These are phyloP conservation scores for Hippophae tibetana DNA, from an alignment of 306 rosid genomes.

Conservation along the genomic window DNA sequence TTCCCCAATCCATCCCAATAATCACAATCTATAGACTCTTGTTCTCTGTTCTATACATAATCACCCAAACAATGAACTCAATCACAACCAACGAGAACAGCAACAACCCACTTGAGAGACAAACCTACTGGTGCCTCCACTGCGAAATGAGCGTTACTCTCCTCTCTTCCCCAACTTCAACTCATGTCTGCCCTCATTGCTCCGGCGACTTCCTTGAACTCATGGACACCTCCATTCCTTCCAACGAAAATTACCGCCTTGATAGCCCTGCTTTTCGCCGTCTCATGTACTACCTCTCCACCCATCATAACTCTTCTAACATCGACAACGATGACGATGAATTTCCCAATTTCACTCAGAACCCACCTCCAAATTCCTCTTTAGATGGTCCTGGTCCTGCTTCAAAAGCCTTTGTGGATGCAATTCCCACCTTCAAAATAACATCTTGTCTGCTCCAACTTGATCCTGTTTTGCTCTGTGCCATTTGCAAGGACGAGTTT, in stretches of 20 bases:
- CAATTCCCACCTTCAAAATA: slow-evolving; percentile 27
- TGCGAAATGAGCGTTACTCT: slow-evolving; percentile 83
- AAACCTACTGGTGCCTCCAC: slow-evolving; percentile 85
- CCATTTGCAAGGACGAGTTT: slow-evolving; percentile 60
- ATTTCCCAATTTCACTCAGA: slow-evolving; percentile 4
- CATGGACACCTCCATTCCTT: slow-evolving; percentile 44
- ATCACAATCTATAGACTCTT: too few species aligned
- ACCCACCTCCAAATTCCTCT: background rate
- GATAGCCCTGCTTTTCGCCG: slow-evolving; percentile 29
- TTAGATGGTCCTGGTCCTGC: slow-evolving; percentile 7
- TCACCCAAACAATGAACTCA: background rate
- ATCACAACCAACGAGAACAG: background rate
- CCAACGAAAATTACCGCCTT: slow-evolving; percentile 21
- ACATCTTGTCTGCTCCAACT: slow-evolving; percentile 31
- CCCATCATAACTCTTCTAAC: slow-evolving; percentile 5
- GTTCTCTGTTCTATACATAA: too few species aligned
- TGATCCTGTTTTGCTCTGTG: slow-evolving; percentile 40
- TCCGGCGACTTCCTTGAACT: slow-evolving; percentile 64
- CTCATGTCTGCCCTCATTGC: slow-evolving; percentile 58
- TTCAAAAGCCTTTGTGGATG: slow-evolving; percentile 21
- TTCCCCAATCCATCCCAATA: too few species aligned
- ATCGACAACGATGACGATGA: slow-evolving; percentile 4
- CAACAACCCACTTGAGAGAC: slow-evolving; percentile 18
- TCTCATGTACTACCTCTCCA: slow-evolving; percentile 30
- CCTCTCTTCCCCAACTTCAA: slow-evolving; percentile 15